phyloP scores from a whole-genome alignment of 192 early-diverging fungal genomes.

The Thamnidium elegans region DNA sequence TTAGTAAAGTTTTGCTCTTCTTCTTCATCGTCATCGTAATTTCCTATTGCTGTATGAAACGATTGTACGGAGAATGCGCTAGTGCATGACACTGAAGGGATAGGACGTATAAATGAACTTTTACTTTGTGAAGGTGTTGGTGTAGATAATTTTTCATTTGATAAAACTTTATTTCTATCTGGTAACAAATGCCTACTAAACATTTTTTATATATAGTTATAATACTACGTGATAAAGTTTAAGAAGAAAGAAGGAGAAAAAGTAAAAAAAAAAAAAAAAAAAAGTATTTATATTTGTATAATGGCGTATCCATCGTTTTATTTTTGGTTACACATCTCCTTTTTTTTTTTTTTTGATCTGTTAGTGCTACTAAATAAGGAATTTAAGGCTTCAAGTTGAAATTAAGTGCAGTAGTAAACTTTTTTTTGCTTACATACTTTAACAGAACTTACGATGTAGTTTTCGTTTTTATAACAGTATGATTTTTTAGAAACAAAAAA shows the following conservation, averaged over 20 bases:
- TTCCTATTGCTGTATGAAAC: conserved; percentile 10
- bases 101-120: neutral
- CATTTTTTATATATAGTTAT: neutral
- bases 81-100: conserved; percentile 5
- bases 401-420: no score
- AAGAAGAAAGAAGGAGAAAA: neutral
- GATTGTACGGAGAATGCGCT: neutral
- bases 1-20: no score
- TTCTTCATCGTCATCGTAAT: neutral
- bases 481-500: no score
- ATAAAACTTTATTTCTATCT: neutral
- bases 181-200: neutral
- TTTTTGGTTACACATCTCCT: no score
- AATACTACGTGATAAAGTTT: neutral
- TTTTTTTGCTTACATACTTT: no score
- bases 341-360: no score
- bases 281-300: neutral
- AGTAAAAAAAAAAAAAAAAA: conserved; percentile 9
- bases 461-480: no score
- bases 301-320: no score
- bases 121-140: conserved; percentile 1
- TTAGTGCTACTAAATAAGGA: no score
- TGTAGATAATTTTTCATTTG: conserved; percentile 6
- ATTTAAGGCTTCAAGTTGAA: no score
- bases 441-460: no score